phyloP scores from a whole-genome alignment of 805 yeast species.

The Myxozyma monticola region DNA sequence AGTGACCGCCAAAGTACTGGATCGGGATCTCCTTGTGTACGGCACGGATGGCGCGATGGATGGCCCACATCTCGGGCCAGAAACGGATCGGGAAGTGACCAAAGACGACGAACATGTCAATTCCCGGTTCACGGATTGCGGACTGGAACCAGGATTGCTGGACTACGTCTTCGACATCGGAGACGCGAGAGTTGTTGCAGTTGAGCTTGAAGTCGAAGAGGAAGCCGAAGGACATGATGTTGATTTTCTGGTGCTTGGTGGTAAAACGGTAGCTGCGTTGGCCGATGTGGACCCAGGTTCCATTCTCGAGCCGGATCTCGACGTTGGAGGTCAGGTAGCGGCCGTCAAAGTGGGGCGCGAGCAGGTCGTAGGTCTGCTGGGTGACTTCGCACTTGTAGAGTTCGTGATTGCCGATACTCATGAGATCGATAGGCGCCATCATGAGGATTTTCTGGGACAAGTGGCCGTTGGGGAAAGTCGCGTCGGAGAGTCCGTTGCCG shows the following conservation, averaged over 20 bases:
- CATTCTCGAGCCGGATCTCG: slow-evolving; percentile 39
- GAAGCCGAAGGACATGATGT: slow-evolving; percentile 72
- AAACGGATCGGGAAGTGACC: slow-evolving; percentile 78
- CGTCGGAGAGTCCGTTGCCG: slow-evolving; percentile 83
- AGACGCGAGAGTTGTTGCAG: slow-evolving; percentile 63
- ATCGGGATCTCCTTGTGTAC: slow-evolving; percentile 63
- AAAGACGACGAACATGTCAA: slow-evolving; percentile 68
- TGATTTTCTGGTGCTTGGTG: slow-evolving; percentile 54
- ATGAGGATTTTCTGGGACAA: slow-evolving; percentile 63
- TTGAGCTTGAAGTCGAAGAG: slow-evolving; percentile 70
- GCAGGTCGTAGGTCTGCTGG: slow-evolving; percentile 59
- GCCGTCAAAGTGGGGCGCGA: slow-evolving; percentile 58
- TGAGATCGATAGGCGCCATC: slow-evolving; percentile 64
- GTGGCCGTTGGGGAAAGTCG: slow-evolving; percentile 70
- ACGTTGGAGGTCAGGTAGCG: slow-evolving; percentile 56
- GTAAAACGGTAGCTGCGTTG: slow-evolving; percentile 61
- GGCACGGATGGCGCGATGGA: slow-evolving; percentile 54
- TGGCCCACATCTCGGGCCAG: slow-evolving; percentile 53
- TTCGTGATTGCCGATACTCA: slow-evolving; percentile 91
- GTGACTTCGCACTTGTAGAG: slow-evolving; percentile 69
- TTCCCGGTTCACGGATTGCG: slow-evolving; percentile 41
- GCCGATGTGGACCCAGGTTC: slow-evolving; percentile 64
- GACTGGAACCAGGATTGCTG: slow-evolving; percentile 65
- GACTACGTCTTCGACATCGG: slow-evolving; percentile 56
- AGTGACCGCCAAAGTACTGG: slow-evolving; percentile 92